Evolutionary conservation across 139 green algal genomes (phyloP).

Genomic region (Picochlorum costavermella): DNA sequence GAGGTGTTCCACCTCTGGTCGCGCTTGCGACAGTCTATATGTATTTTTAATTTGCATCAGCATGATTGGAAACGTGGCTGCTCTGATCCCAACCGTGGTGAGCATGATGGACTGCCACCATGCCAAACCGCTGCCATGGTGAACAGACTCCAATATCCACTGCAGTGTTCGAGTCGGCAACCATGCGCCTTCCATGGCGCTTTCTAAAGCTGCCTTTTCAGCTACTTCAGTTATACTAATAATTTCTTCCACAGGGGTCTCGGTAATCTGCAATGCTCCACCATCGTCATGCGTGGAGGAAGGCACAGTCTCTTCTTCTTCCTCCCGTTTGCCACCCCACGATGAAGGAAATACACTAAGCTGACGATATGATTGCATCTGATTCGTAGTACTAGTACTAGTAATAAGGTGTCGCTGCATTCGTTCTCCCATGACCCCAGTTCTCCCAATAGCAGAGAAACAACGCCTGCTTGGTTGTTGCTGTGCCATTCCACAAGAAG

Average conservation of each 20-base stretch:
- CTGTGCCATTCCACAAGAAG: too few relatives aligned
- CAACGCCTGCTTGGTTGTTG: too few relatives aligned
- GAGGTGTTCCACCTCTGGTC: conserved; percentile 47
- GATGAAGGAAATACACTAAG: conserved; percentile 14
- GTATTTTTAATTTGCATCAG: conserved; percentile 57
- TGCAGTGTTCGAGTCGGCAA: conserved; percentile 45
- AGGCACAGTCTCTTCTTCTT: background rate
- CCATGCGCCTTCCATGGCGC: conserved; percentile 38
- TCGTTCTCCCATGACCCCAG: too few relatives aligned
- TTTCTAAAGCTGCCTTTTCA: conserved; percentile 33
- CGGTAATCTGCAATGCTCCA: background rate
- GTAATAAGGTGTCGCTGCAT: too few relatives aligned
- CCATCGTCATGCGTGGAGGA: conserved; percentile 1
- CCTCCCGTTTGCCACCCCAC: background rate
- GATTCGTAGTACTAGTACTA: too few relatives aligned
- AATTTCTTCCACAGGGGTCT: conserved; percentile 15
- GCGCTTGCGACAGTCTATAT: conserved; percentile 50
- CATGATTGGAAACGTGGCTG: conserved; percentile 49
- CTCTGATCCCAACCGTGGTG: conserved; percentile 43
- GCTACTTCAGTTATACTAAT: conserved; percentile 22
- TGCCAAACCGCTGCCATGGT: conserved; percentile 37
- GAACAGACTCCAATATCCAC: conserved; percentile 34
- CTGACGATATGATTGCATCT: background rate
- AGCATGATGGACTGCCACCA: conserved; percentile 59
- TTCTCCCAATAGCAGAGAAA: too few relatives aligned